Base-by-base conservation (phyloP, 495 filamentous ascomycete genomes). In the Aspergillus bertholletiae region DNA sequence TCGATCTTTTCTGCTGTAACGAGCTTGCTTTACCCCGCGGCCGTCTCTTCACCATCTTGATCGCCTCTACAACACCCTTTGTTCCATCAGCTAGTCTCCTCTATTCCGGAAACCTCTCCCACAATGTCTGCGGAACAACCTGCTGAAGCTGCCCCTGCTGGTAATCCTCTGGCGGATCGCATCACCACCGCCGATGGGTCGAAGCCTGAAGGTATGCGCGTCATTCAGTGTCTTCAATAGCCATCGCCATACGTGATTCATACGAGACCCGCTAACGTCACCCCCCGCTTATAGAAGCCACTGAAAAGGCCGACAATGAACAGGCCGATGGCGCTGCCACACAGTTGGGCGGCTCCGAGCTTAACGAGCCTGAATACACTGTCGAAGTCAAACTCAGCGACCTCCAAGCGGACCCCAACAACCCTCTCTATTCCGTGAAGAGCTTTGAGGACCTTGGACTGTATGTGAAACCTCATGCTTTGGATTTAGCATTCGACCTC, bases 371-470 rank as follows among this genome's bases (percentile, higher is more conserved):
- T 2, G 82, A 85, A 24, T 92, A 88, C 71, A 84, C 88, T 51
- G 87, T 98, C 48, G 84, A 96, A 59, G 90, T 98, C 58, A 93
- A 94, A 73, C 81, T 98, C 44, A 88, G 84, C 58, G 92, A 96
- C 64, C 77, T 96, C 41, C 93, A 97, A 67, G 80, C 82, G 15
- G 90, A 98, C 63, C 84, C 87, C 0, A 86, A 89, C 54, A 93
- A 89, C 65, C 94, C 94, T 3, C 79, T 98, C 20, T 92, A 80
- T 71, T 97, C 94, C 9, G 83, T 86, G 49, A 87, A 86, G 57
- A 82, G 79, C 0, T 99, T 97, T 65, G 87, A 96, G 35, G 82
- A 96, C 55, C 81, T 99, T 53, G 86, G 88, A 58, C 75, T 97
- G 86, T 92, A 67, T 75, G 87, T 28, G 41, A 9, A 7, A 7